A percentile compares a stretch with the other conserved stretches of the same genome.
These are phyloP conservation scores for Aspergillus ellipticus DNA, from an alignment of 495 filamentous ascomycete species.

Conservation along the genomic window DNA sequence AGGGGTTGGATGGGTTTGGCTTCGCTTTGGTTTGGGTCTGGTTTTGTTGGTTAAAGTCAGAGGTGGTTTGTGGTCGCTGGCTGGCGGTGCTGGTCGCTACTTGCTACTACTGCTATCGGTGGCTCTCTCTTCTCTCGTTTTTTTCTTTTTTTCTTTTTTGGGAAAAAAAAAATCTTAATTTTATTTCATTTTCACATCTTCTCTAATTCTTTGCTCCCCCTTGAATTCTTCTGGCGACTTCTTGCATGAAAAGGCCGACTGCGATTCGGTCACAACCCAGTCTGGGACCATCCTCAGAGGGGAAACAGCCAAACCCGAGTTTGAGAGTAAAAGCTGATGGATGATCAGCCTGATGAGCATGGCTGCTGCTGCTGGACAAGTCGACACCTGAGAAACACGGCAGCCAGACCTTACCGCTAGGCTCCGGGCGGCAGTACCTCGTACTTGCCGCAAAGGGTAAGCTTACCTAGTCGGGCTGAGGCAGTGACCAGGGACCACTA, in stretches of 20 bases:
- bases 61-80: too few species aligned
- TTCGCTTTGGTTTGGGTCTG: not conserved
- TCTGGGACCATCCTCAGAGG: too few species aligned
- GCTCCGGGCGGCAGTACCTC: too few species aligned
- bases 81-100: not conserved
- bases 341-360: not conserved
- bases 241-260: not conserved
- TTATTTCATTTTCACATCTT: not conserved
- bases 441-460: not conserved
- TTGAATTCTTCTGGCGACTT: not conserved
- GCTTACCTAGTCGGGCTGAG: not conserved
- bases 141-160: constrained; percentile 6
- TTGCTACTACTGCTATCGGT: not conserved
- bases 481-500: not conserved
- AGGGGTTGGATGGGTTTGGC: not conserved
- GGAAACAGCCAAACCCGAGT: too few species aligned
- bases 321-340: not conserved
- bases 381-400: not conserved
- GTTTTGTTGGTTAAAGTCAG: not conserved
- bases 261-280: too few species aligned
- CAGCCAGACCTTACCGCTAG: too few species aligned
- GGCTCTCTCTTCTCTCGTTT: not conserved
- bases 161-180: too few species aligned
- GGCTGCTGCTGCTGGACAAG: too few species aligned
- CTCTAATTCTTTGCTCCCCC: not conserved